Conservation (phyloP, 1,284 basidiomycete species). For the Ustilago hordei region DNA sequence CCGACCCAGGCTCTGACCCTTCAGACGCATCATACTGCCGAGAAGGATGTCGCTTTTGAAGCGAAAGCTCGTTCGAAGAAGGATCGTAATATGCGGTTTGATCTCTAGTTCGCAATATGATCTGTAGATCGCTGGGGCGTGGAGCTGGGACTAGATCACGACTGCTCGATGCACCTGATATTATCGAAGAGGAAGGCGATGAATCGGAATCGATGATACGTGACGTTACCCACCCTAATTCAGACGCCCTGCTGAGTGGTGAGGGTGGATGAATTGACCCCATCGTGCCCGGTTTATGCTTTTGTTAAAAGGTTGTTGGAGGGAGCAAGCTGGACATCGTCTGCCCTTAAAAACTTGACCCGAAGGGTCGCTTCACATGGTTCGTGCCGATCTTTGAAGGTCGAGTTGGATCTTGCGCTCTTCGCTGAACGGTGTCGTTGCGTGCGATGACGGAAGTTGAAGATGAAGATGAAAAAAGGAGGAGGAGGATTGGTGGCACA, state of each 20-base stretch:
- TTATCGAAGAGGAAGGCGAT: neutral
- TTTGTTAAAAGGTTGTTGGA: neutral
- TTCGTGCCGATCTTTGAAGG: too few relatives aligned
- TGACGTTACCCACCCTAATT: slow-evolving; percentile 23
- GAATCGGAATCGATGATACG: slow-evolving; percentile 11
- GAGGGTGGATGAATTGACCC: slow-evolving; percentile 23
- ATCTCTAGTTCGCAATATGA: slow-evolving; percentile 56
- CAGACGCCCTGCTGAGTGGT: slow-evolving; percentile 26
- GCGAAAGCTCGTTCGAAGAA: slow-evolving; percentile 40
- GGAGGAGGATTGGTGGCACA: neutral
- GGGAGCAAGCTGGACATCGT: neutral
- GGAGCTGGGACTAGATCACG: slow-evolving; percentile 51
- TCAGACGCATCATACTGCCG: neutral
- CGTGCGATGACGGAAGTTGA: neutral
- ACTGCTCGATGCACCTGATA: slow-evolving; percentile 3
- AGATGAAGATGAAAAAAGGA: slow-evolving; percentile 1
- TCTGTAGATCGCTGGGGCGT: slow-evolving; percentile 49
- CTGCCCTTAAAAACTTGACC: neutral
- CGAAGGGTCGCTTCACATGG: neutral
- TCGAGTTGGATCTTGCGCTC: neutral
- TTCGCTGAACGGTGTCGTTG: neutral
- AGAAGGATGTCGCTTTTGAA: slow-evolving; percentile 27
- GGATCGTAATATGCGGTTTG: slow-evolving; percentile 61
- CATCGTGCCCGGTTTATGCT: slow-evolving; percentile 3
- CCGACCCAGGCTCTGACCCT: neutral